Percentiles rank a stretch among this genome's conserved stretches.
These are phyloP conservation scores for Gossypium thurberi DNA, from an alignment of 345 rosid species.

Conservation along the genomic window DNA sequence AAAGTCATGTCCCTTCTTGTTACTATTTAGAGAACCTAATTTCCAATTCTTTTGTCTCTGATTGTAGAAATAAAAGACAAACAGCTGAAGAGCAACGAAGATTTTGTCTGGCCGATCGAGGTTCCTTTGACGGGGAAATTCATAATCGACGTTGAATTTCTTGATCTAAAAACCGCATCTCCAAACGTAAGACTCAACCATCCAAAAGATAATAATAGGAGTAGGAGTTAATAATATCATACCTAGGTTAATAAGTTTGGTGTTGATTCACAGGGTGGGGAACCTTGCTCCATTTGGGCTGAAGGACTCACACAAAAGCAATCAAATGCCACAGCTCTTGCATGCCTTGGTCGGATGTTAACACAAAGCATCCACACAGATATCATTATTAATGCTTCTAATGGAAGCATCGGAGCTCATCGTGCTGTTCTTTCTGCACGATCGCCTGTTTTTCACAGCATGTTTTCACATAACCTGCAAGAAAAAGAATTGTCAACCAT, in stretches of 20 bases:
- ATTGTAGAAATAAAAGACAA: conserved; percentile 60
- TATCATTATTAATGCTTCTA: conserved; percentile 59
- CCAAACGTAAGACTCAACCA: conserved; percentile 42
- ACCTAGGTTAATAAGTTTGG: conserved; percentile 6
- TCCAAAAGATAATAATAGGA: not conserved
- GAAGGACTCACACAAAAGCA: conserved; percentile 40
- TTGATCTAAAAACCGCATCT: conserved; percentile 68
- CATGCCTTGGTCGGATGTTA: conserved; percentile 73
- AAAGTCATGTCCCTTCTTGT: not conserved
- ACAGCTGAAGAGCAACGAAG: conserved; percentile 65
- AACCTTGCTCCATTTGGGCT: conserved; percentile 71
- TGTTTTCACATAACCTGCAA: conserved; percentile 82
- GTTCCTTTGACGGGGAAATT: conserved; percentile 76
- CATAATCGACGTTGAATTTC: conserved; percentile 86
- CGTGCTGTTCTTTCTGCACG: conserved; percentile 85
- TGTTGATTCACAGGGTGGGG: conserved; percentile 50
- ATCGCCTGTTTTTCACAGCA: conserved; percentile 84
- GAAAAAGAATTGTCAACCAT: conserved; percentile 79
- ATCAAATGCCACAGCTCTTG: conserved; percentile 53
- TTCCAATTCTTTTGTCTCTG: not conserved
- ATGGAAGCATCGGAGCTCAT: conserved; percentile 85
- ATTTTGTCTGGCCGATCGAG: conserved; percentile 78
- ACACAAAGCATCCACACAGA: conserved; percentile 79
- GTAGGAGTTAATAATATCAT: not conserved
- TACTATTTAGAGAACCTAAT: not conserved